Conservation (phyloP, 257 asterid genomes). For the Craterostigma plantagineum region DNA sequence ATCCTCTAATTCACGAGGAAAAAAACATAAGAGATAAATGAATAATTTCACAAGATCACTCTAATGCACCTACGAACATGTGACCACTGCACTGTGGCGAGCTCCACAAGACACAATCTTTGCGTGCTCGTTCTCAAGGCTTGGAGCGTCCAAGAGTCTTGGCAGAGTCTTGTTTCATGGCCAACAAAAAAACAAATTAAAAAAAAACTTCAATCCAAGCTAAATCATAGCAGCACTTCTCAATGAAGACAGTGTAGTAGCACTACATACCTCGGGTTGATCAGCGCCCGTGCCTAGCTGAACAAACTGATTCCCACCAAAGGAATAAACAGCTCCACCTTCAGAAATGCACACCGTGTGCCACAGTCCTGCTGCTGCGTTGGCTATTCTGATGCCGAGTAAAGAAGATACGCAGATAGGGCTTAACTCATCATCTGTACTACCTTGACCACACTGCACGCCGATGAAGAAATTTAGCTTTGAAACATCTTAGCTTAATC, state of each 20-base stretch:
- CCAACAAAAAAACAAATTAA: neutral
- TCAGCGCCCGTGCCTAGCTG: slow-evolving; percentile 92
- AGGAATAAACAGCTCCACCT: slow-evolving; percentile 86
- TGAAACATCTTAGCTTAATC: slow-evolving; percentile 1
- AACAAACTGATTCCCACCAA: slow-evolving; percentile 98
- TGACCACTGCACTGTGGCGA: slow-evolving; percentile 72
- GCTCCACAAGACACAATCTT: slow-evolving; percentile 89
- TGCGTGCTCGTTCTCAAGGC: slow-evolving; percentile 61
- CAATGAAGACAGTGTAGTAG: too few relatives aligned
- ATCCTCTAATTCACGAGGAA: slow-evolving; percentile 21
- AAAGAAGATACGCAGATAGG: slow-evolving; percentile 78
- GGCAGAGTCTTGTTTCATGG: slow-evolving; percentile 52
- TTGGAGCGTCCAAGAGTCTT: slow-evolving; percentile 69
- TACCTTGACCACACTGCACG: slow-evolving; percentile 92
- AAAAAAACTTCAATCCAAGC: neutral
- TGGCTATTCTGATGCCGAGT: slow-evolving; percentile 77
- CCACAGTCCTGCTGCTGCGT: slow-evolving; percentile 97
- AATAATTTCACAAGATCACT: too few relatives aligned
- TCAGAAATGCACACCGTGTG: slow-evolving; percentile 83
- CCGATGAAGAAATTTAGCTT: neutral
- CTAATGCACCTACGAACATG: slow-evolving; percentile 24
- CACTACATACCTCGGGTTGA: slow-evolving; percentile 58
- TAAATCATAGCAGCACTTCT: too few relatives aligned
- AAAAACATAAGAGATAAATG: neutral
- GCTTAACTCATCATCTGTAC: slow-evolving; percentile 92